A percentile compares a stretch with the other conserved stretches of the same genome.
Evolutionary conservation across 2,329 filamentous ascomycete genomes (phyloP).

Genomic region (Neoscytalidium dimidiatum): DNA sequence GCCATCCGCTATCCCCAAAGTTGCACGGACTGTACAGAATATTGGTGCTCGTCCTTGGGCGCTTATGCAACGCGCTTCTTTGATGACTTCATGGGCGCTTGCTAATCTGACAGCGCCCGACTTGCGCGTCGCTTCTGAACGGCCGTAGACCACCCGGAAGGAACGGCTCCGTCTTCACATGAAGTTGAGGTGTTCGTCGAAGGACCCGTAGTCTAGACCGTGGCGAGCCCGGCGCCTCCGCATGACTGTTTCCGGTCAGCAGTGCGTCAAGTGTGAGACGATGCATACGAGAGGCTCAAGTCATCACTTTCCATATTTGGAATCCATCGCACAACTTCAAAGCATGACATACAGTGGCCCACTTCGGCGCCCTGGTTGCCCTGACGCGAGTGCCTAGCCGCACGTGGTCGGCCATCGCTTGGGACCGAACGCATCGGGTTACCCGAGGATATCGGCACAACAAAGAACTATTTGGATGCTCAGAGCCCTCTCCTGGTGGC

Average conservation of each 20-base stretch:
- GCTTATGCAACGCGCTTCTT: not conserved
- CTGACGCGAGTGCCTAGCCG: not conserved
- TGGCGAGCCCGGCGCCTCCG: slow-evolving; percentile 1
- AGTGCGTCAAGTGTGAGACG: not conserved
- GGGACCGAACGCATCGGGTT: no score
- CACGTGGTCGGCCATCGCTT: no score
- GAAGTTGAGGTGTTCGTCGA: not conserved
- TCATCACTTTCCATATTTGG: not conserved
- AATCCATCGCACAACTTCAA: not conserved
- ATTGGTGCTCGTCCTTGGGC: not conserved
- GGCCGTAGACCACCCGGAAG: not conserved
- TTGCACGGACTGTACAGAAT: not conserved
- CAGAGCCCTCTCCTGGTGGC: no score
- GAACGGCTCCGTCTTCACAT: slow-evolving; percentile 2
- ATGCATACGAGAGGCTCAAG: slow-evolving; percentile 11
- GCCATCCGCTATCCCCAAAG: not conserved
- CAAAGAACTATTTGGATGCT: no score
- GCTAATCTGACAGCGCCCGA: not conserved
- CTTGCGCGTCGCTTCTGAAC: not conserved
- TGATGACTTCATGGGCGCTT: not conserved
- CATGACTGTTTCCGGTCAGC: slow-evolving; percentile 4
- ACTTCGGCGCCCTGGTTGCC: not conserved
- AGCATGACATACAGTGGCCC: not conserved
- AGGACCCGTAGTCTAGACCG: not conserved
- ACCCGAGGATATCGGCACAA: no score